Evolutionary conservation across 805 yeast genomes (phyloP), one percentile per base, ranked within the genome.

Genomic region (Candida succiphila): DNA sequence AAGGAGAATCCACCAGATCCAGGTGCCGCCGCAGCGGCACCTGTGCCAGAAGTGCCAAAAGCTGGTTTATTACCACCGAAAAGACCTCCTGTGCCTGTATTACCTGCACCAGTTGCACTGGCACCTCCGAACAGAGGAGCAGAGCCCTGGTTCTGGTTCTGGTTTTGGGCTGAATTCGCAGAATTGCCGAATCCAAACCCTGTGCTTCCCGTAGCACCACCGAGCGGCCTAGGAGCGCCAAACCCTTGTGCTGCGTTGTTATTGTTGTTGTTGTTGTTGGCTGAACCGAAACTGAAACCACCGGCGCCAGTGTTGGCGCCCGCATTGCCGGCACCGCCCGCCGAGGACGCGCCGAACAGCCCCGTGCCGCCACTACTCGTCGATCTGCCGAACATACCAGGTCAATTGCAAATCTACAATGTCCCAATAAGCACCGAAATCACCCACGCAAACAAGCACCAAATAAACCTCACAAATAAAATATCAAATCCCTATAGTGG

Each of bases 41-140:
- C 54, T 25, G 51, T 45, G 7, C 45, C 25, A 17, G 41, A 19
- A 19, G 44, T 31, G 13, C 40, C 33, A n/a, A n/a, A n/a, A n/a
- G 17, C 29, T 32, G 46, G 35, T 4, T 42, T 37, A 21, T 37
- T 21, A 18, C 36, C 37, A 17, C 69, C 71, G 44, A 67, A 66
- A 25, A 64, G 36, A 2, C 69, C 68, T n/a, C 64, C 62, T 1
- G 22, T 15, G 13, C 17, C 17, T 17, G 8, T 26, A 19, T 26
- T 26, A 6, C 18, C 14, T 7, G n/a, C 16, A 22, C 34, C 26
- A 22, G 15, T 17, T 10, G 16, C 30, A 7, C 20, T 13, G 17
- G 17, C 18, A 13, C 25, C 29, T 17, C 30, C 30, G 12, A 27
- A 27, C 21, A 19, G 21, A 8, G 29, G 7, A 7, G 24, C 24